Evolutionary conservation across 768 basidiomycete species (phyloP), one percentile per base, ranked within the genome.

Genomic region (Nidularia pulvinata): DNA sequence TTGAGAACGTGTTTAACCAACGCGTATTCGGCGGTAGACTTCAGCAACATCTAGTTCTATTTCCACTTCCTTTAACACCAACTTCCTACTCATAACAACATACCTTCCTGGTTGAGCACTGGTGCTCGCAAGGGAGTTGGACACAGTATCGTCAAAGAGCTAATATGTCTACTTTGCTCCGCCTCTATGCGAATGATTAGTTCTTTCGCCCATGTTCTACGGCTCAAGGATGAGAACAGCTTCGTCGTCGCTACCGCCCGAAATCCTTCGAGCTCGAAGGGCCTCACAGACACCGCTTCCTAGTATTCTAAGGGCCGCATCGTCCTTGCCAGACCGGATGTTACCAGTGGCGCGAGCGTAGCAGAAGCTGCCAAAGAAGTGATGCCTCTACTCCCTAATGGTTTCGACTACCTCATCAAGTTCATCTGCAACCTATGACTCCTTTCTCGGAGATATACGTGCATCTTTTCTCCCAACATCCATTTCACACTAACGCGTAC

Each of bases 31-130:
- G 25, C 25, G 4, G 25, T 25, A 25, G 25, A 25, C 25, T 25
- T 25, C 25, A 25, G 25, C 25, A 25, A 25, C 25, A 25, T 25
- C 25, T 4, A 25, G 25, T 25, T 25, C 25, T 4, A 25, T 25
- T 25, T 25, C 25, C 25, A 25, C 25, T 25, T 25, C 25, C 25
- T 4, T 25, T 25, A 25, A 25, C 25, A 25, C 4, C 4, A 2
- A 25, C 1, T 25, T 25, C 25, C 25, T 25, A 25, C 25, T 25
- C 25, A 25, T 25, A 25, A 25, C 25, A 25, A 48, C 34, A 63
- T 63, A 60, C 58, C 62, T 55, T 61, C 63, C 49, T 62, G 60
- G 59, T 54, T 65, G 51, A 62, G 61, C 54, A 65, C 63, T 44
- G 64, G 64, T 39, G 58, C 62, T n/a, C 57, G 55, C 55, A 58